Evolutionary conservation across 306 rosid genomes (phyloP).

Genomic region (Lupinus albus): DNA sequence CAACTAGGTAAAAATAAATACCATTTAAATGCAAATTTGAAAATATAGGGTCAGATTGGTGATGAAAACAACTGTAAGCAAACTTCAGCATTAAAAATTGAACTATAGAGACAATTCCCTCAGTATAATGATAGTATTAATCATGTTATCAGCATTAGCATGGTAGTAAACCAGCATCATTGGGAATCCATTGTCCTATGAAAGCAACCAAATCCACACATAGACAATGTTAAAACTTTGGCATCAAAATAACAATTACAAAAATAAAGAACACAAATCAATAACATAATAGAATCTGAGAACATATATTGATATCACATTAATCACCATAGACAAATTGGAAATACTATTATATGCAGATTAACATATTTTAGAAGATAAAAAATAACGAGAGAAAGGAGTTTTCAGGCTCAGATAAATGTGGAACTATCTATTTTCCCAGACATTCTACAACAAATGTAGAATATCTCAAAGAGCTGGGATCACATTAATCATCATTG

Average conservation of each 20-base stretch:
- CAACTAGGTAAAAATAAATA: background rate
- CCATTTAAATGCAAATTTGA: background rate
- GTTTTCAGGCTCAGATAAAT: slow-evolving; percentile 49
- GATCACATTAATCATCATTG: slow-evolving; percentile 53
- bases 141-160: slow-evolving; percentile 82
- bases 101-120: slow-evolving; percentile 50
- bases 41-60: background rate
- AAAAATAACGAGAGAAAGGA: background rate
- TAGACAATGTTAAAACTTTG: background rate
- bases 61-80: background rate
- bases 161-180: slow-evolving; percentile 54
- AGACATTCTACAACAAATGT: slow-evolving; percentile 26
- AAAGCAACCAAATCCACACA: background rate
- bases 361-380: too few relatives aligned
- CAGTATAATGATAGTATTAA: slow-evolving; percentile 44
- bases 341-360: too few relatives aligned
- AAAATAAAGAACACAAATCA: too few relatives aligned
- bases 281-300: too few relatives aligned
- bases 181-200: slow-evolving; percentile 30
- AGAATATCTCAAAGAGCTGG: slow-evolving; percentile 58
- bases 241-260: background rate
- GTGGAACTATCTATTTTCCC: slow-evolving; percentile 46
- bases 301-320: too few relatives aligned
- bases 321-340: too few relatives aligned
- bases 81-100: background rate